A percentile compares a stretch with the other conserved stretches of the same genome.
phyloP scores from a whole-genome alignment of 257 asterid species.

The Apocynum venetum region DNA sequence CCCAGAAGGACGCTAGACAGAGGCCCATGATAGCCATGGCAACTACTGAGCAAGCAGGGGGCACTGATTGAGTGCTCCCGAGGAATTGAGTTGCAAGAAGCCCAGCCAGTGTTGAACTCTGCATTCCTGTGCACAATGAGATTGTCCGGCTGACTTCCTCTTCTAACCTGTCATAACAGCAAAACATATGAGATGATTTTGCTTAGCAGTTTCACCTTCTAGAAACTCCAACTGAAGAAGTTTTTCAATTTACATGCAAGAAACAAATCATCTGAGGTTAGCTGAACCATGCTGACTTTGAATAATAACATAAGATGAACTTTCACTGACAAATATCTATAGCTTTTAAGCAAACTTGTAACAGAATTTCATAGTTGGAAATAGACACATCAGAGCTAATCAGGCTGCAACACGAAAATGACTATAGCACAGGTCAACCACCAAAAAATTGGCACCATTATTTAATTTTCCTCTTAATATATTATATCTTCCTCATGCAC shows the following conservation, averaged over 20 bases:
- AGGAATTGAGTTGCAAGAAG: constrained; percentile 90
- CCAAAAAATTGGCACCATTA: background rate
- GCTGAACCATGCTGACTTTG: background rate
- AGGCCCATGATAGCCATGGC: constrained; percentile 99
- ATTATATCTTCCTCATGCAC: background rate
- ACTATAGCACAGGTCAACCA: background rate
- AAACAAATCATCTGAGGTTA: background rate
- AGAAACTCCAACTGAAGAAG: background rate
- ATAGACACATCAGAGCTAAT: background rate
- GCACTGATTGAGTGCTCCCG: constrained; percentile 83
- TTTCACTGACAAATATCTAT: background rate
- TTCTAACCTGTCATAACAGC: constrained; percentile 50
- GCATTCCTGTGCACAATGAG: constrained; percentile 96
- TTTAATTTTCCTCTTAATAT: constrained; percentile 1
- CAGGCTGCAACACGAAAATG: background rate
- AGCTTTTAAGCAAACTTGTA: background rate
- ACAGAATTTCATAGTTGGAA: background rate
- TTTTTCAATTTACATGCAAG: background rate
- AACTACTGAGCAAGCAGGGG: constrained; percentile 93
- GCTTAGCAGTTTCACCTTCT: background rate
- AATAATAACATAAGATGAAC: background rate
- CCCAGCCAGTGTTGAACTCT: constrained; percentile 92
- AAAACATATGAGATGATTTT: background rate
- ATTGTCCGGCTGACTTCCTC: constrained; percentile 85
- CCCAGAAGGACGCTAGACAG: constrained; percentile 96